These are phyloP conservation scores for Salix koriyanagi DNA, from an alignment of 345 rosid species.

Conservation along the genomic window DNA sequence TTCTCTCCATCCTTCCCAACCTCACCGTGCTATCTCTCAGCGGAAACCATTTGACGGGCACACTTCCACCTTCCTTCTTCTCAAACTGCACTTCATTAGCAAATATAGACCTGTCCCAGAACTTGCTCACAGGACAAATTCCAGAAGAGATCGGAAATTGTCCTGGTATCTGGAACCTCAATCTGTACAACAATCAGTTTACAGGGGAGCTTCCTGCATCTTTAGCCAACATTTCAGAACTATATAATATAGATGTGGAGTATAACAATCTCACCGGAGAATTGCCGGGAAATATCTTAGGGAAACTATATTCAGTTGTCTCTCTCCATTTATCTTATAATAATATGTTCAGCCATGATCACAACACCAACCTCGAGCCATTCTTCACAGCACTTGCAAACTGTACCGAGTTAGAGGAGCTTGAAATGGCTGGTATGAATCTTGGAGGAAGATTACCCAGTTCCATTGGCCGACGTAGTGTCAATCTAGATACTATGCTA, in stretches of 20 bases:
- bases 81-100: constrained; percentile 38
- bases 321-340: constrained; percentile 46
- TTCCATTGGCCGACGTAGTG: constrained; percentile 30
- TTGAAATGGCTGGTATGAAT: constrained; percentile 50
- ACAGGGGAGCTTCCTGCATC: constrained; percentile 38
- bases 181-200: constrained; percentile 40
- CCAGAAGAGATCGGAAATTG: constrained; percentile 50
- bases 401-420: constrained; percentile 35
- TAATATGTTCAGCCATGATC: constrained; percentile 36
- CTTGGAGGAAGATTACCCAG: constrained; percentile 47
- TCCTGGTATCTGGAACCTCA: constrained; percentile 24
- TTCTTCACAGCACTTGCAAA: constrained; percentile 43
- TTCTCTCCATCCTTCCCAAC: constrained; percentile 27
- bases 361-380: constrained; percentile 42
- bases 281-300: constrained; percentile 39
- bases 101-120: constrained; percentile 41
- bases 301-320: constrained; percentile 16
- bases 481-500: constrained; percentile 8
- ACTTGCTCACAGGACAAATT: constrained; percentile 39
- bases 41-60: constrained; percentile 31
- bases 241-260: constrained; percentile 38
- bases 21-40: constrained; percentile 21
- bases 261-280: constrained; percentile 37
- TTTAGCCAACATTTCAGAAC: constrained; percentile 33
- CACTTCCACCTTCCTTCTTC: constrained; percentile 40